Evolutionary conservation across 306 rosid genomes (phyloP).

Genomic region (Argentina anserina): DNA sequence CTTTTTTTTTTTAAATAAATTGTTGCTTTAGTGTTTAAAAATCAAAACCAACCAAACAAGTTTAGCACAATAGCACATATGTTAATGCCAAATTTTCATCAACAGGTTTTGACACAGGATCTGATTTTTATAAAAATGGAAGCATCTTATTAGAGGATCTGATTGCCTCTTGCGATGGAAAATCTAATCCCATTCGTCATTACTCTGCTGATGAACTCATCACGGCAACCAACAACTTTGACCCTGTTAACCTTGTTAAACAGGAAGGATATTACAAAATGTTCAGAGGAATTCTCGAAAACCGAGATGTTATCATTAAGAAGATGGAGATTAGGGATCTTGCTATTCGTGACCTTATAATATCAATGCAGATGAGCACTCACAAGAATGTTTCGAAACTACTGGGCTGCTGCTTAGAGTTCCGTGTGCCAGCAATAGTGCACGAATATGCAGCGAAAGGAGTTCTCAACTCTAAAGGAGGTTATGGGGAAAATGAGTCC

Average conservation of each 20-base stretch:
- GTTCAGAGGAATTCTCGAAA: background rate
- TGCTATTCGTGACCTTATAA: background rate
- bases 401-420: constrained; percentile 6
- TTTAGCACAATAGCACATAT: no score
- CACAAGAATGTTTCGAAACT: background rate
- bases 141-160: background rate
- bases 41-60: no score
- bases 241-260: background rate
- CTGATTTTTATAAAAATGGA: no score
- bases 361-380: background rate
- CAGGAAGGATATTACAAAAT: background rate
- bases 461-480: background rate
- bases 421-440: background rate
- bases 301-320: background rate
- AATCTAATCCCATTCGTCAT: background rate
- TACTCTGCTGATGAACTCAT: background rate
- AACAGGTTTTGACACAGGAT: no score
- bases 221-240: background rate
- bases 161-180: constrained; percentile 5
- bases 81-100: no score
- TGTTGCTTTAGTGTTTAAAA: no score
- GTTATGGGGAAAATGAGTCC: background rate
- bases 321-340: background rate
- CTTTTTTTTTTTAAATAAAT: no score
- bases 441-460: background rate